Base-by-base conservation (phyloP, 148 eudicot genomes). In the Chenopodium berlandieri region DNA sequence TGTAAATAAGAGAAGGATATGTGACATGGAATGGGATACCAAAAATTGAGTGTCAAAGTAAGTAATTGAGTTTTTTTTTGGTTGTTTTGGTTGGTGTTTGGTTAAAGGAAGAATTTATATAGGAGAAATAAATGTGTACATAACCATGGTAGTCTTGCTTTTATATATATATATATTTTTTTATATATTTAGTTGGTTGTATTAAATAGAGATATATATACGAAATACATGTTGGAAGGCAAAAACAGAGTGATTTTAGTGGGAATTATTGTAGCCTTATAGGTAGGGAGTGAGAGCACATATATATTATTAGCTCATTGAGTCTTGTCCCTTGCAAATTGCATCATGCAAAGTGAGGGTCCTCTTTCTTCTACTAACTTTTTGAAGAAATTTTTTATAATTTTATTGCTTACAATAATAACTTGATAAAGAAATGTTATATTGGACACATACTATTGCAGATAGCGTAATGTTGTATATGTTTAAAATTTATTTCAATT, bases 291-390 rank as follows among this genome's bases (percentile, higher is more conserved):
- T 23, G 68, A n/a, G 27, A 65, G 27, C 23, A 23, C 12, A 65
- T n/a, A n/a, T n/a, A 65, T n/a, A n/a, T n/a, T 5, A n/a, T 64
- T 65, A 65, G 27, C 9, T 65, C 12, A 65, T 23, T 9, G 13
- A 23, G 68, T 11, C 17, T 67, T 30, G 17, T 13, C 32, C 37
- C 34, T 67, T 16, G 2, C 34, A 37, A 20, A 7, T 62, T 62
- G 9, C 7, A 14, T 77, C 79, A 77, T 77, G 79, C 71, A 77
- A 77, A n/a, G 67, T n/a, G 10, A 77, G 52, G 8, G 56, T 37
- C 71, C 79, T 19, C 16, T 62, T 77, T 77, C 9, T 44, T n/a
- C 56, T 37, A 62, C 79, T 77, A 56, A 23, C 23, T 77, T 77
- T n/a, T 77, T 71, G 22, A 62, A 22, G n/a, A 25, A 20, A 0